Conservation (phyloP, 2,329 filamentous ascomycete species). For the Colletotrichum kahawae region DNA sequence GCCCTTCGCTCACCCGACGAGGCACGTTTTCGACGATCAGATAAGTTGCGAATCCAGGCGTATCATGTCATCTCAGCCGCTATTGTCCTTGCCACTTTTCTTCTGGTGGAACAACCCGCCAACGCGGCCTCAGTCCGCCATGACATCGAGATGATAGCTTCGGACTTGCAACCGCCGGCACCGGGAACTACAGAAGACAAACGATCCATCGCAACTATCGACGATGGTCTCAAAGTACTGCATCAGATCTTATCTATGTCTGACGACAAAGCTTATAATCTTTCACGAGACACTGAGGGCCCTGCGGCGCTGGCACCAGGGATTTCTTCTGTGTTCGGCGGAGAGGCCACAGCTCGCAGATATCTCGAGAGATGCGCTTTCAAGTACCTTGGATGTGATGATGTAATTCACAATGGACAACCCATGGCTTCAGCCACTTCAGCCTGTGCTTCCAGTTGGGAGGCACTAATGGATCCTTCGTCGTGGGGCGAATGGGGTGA, state of each 20-base stretch:
- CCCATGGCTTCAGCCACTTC: background rate
- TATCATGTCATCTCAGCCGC: background rate
- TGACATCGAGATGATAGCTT: background rate
- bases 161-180: background rate
- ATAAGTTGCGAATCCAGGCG: background rate
- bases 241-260: background rate
- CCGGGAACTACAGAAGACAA: background rate
- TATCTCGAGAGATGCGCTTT: background rate
- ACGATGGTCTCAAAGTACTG: background rate
- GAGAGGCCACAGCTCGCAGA: background rate
- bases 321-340: background rate
- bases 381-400: background rate
- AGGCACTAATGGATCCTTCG: background rate
- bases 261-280: background rate
- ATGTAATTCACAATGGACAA: background rate
- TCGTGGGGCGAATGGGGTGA: background rate
- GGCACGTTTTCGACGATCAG: background rate
- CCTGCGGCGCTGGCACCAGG: background rate
- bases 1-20: background rate
- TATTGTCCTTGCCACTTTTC: background rate
- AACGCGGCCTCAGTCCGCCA: background rate
- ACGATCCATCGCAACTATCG: background rate
- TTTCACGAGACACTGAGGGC: background rate
- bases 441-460: background rate
- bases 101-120: background rate